Base-by-base conservation (phyloP, 2,329 filamentous ascomycete species). In the Onygenales sp. region DNA sequence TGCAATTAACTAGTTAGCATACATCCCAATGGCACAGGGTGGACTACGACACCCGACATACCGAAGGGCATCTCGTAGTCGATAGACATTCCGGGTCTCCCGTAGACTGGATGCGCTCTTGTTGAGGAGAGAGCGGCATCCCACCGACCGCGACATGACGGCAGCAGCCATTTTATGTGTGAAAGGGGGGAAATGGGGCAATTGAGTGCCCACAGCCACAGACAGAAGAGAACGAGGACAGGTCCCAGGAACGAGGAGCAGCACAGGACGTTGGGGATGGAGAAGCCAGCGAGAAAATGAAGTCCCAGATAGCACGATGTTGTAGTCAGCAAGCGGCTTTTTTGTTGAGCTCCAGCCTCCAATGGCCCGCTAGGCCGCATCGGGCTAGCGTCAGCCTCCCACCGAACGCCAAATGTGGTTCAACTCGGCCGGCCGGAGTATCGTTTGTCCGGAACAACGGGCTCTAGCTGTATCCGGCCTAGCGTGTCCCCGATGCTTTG, bases 101-200 rank as follows among this genome's bases (percentile, higher is more conserved):
- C 74, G 73, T 65, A 78, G 67, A 59, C 72, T 64, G 54, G 64
- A 65, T 60, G 69, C 63, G 54, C 69, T 68, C 60, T 68, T 70
- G 58, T 66, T 65, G 56, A 73, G 63, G 53, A 74, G 63, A 63
- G 72, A 69, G 58, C 71, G 69, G 62, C 69, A 68, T 58, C 69
- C 67, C 55, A 66, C 68, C 64, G 72, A 71, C 67, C 73, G 72
- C 60, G 74, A 67, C 59, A 74, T 66, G 63, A 67, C 68, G 63
- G 70, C 69, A 64, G 79, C 77, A 69, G 79, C 78, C 79, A 82
- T 82, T 68, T 71, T 75, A 36, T 39, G 35, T n/a, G 17, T 33
- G 27, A 38, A 35, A 31, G 33, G 49, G 13, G 27, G 8, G 13
- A 32, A 17, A 17, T 3, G 38, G 21, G 41, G 42, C 50, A 52